Conservation (phyloP, 768 basidiomycete species). For the Mycena galopus region DNA sequence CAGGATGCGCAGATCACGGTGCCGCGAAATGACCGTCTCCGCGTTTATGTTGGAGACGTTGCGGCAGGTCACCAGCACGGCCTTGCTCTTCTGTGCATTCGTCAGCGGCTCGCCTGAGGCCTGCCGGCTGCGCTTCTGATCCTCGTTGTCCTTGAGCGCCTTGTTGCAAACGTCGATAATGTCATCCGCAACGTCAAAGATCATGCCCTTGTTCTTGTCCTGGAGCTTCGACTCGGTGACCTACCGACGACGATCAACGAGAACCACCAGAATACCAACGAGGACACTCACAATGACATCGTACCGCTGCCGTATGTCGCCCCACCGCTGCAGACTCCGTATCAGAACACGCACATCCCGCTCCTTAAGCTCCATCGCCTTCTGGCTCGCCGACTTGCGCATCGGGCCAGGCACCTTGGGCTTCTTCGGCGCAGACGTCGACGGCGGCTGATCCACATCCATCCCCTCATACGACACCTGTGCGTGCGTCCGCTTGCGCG, state of each 20-base stretch:
- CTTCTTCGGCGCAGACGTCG: constrained; percentile 77
- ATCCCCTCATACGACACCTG: constrained; percentile 93
- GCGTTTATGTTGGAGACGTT: constrained; percentile 96
- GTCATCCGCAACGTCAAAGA: constrained; percentile 92
- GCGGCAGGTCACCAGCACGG: constrained; percentile 91
- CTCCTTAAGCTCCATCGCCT: constrained; percentile 97
- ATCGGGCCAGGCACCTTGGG: constrained; percentile 76
- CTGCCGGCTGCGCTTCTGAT: constrained; percentile 79
- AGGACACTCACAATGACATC: constrained; percentile 84
- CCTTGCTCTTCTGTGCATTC: constrained; percentile 96
- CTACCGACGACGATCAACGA: constrained; percentile 53
- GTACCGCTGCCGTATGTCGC: constrained; percentile 95
- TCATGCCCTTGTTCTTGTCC: constrained; percentile 94
- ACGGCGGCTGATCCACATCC: constrained; percentile 83
- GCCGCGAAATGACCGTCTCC: constrained; percentile 92
- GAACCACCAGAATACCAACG: constrained; percentile 13
- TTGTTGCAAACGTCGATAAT: constrained; percentile 88
- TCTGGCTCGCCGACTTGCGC: constrained; percentile 93
- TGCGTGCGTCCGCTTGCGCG: constrained; percentile 88
- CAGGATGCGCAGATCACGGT: constrained; percentile 90
- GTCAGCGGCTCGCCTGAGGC: constrained; percentile 91
- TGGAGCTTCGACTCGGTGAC: constrained; percentile 90
- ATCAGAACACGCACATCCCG: constrained; percentile 96
- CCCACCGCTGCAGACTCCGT: constrained; percentile 96
- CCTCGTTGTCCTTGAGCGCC: constrained; percentile 88